Evolutionary conservation across 768 basidiomycete genomes (phyloP), one percentile per base, ranked within the genome.

Genomic region (Rossbeevera mucosa): DNA sequence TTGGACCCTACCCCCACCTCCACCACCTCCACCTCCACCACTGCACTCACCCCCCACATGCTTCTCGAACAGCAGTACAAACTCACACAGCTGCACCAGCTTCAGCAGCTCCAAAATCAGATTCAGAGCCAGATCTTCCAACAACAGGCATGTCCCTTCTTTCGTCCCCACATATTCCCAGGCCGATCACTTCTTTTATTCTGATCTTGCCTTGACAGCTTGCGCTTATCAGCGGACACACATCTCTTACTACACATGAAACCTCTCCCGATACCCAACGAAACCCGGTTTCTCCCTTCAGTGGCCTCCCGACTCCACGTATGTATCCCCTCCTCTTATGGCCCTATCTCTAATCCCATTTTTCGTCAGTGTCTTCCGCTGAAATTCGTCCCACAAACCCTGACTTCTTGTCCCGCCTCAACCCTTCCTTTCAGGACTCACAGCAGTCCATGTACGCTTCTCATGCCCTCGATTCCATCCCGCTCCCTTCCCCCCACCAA

Each of bases 91-190:
- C 73, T 92, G 3, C 90, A 87, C 55, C 83, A 87, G 65, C 73
- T 88, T 8, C 87, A 86, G 63, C 83, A 88, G 65, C 73, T 86
- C 12, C 88, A 94, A 63, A 84, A 86, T 53, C 86, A 91, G 71
- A 88, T 91, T 52, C 88, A 94, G 65, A 83, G 84, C 52, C 86
- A 91, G 74, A 88, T 91, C 54, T 88, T 92, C 53, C 91, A 93
- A 62, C 91, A 93, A 64, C 91, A 93, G 83, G 91, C 86, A 51
- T 55, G 80, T 64, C 47, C 45, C 44, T 50, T 47, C 50, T 36
- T 24, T 26, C 33, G 8, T 28, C 26, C 16, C 14, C 29, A 4
- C 25, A 26, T 4, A n/a, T 44, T 38, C 44, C 42, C 16, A 2
- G 26, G 50, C 12, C 48, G 49, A 55, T 56, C 46, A 50, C 42